These are phyloP conservation scores for Debaryomyces fabryi DNA, from an alignment of 1,139 yeast species.

Conservation along the genomic window DNA sequence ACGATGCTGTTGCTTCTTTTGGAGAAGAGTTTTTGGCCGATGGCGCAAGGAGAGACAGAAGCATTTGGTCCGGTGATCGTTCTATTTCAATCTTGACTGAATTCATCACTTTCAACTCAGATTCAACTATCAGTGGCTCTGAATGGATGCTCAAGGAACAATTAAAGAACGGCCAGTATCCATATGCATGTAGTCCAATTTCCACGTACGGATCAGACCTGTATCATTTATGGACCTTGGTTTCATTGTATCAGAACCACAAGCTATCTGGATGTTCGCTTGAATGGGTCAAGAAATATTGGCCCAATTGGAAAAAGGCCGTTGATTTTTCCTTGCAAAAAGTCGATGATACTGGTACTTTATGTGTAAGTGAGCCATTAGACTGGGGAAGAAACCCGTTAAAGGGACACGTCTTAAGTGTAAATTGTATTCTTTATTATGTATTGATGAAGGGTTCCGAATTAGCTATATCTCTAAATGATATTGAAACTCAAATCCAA, in stretches of 20 bases:
- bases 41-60: conserved; percentile 15
- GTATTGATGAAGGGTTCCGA: background rate
- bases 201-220: conserved; percentile 11
- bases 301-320: conserved; percentile 11
- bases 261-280: background rate
- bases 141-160: conserved; percentile 12
- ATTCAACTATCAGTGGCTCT: conserved; percentile 1
- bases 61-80: conserved; percentile 15
- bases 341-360: conserved; percentile 11
- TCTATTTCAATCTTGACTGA: conserved; percentile 8
- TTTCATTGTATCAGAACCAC: conserved; percentile 8
- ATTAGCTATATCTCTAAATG: background rate
- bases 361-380: conserved; percentile 9
- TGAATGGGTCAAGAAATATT: conserved; percentile 8
- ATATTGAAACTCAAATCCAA: background rate
- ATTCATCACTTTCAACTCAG: conserved; percentile 9
- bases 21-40: conserved; percentile 13
- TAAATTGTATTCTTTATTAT: background rate
- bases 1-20: conserved; percentile 8
- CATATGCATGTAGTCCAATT: conserved; percentile 14
- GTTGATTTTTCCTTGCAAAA: conserved; percentile 8
- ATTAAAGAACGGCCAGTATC: conserved; percentile 8
- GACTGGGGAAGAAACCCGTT: conserved; percentile 13
- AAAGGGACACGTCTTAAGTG: conserved; percentile 5
- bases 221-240: conserved; percentile 12